phyloP scores from a whole-genome alignment of 2,329 filamentous ascomycete species.

The Thielaviopsis musarum region DNA sequence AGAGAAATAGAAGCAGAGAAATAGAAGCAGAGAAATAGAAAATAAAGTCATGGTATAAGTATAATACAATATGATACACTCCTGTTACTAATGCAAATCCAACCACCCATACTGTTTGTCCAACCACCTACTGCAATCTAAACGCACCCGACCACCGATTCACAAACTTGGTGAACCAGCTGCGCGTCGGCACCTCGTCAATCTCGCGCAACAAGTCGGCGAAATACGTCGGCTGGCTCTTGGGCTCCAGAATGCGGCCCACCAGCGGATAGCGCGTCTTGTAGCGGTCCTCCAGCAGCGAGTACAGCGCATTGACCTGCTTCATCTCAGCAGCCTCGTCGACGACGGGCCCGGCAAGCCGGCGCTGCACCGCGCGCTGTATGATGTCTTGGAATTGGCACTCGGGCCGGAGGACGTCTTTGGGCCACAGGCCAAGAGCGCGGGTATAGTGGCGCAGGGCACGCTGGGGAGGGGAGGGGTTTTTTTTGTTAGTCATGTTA shows the following conservation, averaged over 20 bases:
- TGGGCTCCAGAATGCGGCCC: slow-evolving; percentile 31
- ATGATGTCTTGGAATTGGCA: slow-evolving; percentile 44
- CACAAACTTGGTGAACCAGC: slow-evolving; percentile 32
- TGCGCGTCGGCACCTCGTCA: slow-evolving; percentile 42
- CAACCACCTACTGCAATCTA: slow-evolving; percentile 33
- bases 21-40: background rate
- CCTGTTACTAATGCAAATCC: background rate
- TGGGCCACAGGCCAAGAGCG: slow-evolving; percentile 42
- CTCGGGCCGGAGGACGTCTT: slow-evolving; percentile 44
- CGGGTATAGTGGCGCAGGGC: slow-evolving; percentile 26
- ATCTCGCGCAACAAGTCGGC: slow-evolving; percentile 43
- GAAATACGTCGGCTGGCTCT: slow-evolving; percentile 49
- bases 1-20: background rate
- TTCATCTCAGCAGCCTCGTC: slow-evolving; percentile 5
- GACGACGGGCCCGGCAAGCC: slow-evolving; percentile 13
- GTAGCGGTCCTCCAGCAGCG: slow-evolving; percentile 43
- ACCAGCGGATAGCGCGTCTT: slow-evolving; percentile 19
- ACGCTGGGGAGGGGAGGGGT: background rate
- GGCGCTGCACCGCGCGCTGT: slow-evolving; percentile 14
- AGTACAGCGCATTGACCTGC: slow-evolving; percentile 42
- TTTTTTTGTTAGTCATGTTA: background rate
- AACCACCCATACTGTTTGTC: no score
- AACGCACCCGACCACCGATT: slow-evolving; percentile 43
- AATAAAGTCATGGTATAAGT: no score
- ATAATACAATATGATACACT: slow-evolving; percentile 2